phyloP scores from a whole-genome alignment of 1,284 basidiomycete species.

The Fomitopsis betulina region DNA sequence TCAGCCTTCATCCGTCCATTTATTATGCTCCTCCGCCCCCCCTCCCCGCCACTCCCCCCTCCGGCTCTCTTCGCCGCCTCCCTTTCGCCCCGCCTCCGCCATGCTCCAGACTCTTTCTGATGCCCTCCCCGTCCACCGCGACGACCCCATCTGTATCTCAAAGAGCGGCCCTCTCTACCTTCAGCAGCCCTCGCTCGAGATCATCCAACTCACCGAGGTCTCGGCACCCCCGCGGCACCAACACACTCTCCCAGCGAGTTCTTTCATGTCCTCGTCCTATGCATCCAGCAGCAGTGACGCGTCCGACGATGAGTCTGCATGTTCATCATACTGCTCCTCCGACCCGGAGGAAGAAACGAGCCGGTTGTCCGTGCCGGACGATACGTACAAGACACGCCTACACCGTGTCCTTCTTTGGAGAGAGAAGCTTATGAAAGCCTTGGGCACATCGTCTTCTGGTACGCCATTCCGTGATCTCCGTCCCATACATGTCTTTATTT shows the following conservation, averaged over 20 bases:
- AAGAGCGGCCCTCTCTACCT: conserved; percentile 41
- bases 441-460: conserved; percentile 21
- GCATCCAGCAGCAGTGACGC: conserved; percentile 29
- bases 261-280: conserved; percentile 36
- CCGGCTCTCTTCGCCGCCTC: conserved; percentile 17
- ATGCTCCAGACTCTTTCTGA: conserved; percentile 22
- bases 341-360: conserved; percentile 29
- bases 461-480: conserved; percentile 11
- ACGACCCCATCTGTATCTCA: conserved; percentile 28
- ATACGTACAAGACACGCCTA: conserved; percentile 45
- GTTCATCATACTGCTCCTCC: conserved; percentile 68
- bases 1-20: conserved; percentile 11
- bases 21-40: conserved; percentile 14
- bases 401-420: conserved; percentile 63
- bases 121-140: conserved; percentile 25
- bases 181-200: conserved; percentile 51
- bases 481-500: conserved; percentile 5
- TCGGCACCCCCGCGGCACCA: conserved; percentile 47
- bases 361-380: conserved; percentile 34
- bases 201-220: conserved; percentile 72
- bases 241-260: conserved; percentile 25
- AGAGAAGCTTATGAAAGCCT: conserved; percentile 33
- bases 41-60: conserved; percentile 8
- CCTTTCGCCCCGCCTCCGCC: conserved; percentile 7
- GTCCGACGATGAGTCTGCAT: conserved; percentile 37